A percentile compares a stretch with the other conserved stretches of the same genome.
Evolutionary conservation across 352 stramenopile species (phyloP).

Genomic region (Phytophthora quininea): DNA sequence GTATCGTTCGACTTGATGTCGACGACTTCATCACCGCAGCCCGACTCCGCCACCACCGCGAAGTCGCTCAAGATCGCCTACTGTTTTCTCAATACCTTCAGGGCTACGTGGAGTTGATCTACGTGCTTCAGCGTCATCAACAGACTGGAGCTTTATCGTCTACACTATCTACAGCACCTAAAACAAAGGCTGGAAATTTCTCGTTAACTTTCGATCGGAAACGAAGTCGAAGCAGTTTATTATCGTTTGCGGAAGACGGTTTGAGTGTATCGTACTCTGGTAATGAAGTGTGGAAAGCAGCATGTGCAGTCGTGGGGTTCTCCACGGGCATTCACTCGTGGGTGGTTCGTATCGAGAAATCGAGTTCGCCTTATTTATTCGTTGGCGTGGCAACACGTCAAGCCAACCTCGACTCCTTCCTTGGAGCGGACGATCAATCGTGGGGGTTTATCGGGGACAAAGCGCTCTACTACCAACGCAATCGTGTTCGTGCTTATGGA

Average conservation of each 20-base stretch:
- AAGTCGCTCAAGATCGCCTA: constrained; percentile 62
- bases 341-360: constrained; percentile 93
- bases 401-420: constrained; percentile 95
- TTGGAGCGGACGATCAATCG: constrained; percentile 96
- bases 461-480: constrained; percentile 98
- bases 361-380: constrained; percentile 97
- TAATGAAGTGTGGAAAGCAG: constrained; percentile 91
- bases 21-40: constrained; percentile 57
- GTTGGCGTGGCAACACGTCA: constrained; percentile 94
- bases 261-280: constrained; percentile 69
- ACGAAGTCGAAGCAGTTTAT: constrained; percentile 63
- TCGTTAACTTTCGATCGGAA: constrained; percentile 63
- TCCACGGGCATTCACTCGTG: constrained; percentile 81
- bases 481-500: constrained; percentile 91
- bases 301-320: constrained; percentile 76
- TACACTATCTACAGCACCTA: background rate
- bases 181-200: constrained; percentile 1
- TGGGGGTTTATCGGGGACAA: constrained; percentile 99
- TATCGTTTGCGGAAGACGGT: constrained; percentile 71
- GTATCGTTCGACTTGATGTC: constrained; percentile 16
- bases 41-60: constrained; percentile 52
- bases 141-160: background rate
- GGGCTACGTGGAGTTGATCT: constrained; percentile 64
- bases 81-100: constrained; percentile 80
- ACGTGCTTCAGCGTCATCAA: constrained; percentile 24